Base-by-base conservation (phyloP, 768 basidiomycete species). In the Postia placenta region DNA sequence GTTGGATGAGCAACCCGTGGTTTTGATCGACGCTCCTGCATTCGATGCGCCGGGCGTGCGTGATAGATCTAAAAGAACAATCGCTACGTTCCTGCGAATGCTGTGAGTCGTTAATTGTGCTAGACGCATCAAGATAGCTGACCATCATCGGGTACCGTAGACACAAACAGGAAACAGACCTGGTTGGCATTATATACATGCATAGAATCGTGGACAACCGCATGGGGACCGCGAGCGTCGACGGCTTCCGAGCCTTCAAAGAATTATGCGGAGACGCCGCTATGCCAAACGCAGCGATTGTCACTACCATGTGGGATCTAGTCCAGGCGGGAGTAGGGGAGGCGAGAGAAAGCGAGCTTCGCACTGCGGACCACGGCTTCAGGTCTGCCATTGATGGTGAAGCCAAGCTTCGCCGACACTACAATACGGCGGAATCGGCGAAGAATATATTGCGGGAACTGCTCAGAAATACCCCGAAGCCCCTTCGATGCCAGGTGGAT, bases 291-390 rank as follows among this genome's bases (percentile, higher is more conserved):
- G 58, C 67, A 4, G 53, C 63, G 12, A 49, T 73, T 12, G 57
- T 67, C n/a, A 73, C 70, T 1, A 72, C 66, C 2, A 69, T 67
- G 64, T 72, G 70, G 72, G 60, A 56, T 14, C 59, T 41, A 19
- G 61, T 62, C 9, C n/a, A 28, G 12, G 17, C 2, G 15, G 19
- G 14, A 1, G n/a, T 41, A 12, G 48, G 26, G 14, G 36, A 3
- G 11, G 20, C 11, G 17, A 47, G 56, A 12, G 57, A 56, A 54
- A 20, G 26, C 17, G 45, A 56, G 41, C 50, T 58, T 5, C 15
- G n/a, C 5, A 33, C 4, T 4, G 28, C 47, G 5, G 35, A 26
- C 25, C 11, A 30, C 38, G 56, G 50, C 47, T 42, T 39, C 23
- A 38, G 28, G 3, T 46, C 41, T 20, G 15, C 52, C 30, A 15